Conservation (phyloP, 257 asterid genomes). For the Nicotiana tomentosiformis region DNA sequence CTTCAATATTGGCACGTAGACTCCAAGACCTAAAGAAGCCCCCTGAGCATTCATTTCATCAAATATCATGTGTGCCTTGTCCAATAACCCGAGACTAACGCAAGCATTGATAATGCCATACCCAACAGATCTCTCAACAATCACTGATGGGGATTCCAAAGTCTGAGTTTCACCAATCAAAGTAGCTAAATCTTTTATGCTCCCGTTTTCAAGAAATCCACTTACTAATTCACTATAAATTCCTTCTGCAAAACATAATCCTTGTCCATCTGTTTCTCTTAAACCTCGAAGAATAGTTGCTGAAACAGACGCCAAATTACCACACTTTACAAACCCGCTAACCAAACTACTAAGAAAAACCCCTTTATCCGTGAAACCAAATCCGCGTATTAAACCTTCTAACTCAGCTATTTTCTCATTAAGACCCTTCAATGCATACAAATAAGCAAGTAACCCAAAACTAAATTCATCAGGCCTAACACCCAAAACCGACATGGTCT, state of each 20-base stretch:
- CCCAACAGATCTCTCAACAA: slow-evolving; percentile 60
- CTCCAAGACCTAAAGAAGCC: slow-evolving; percentile 63
- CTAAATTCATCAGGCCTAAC: slow-evolving; percentile 66
- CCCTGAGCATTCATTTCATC: slow-evolving; percentile 85
- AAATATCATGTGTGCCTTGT: slow-evolving; percentile 69
- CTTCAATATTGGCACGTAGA: slow-evolving; percentile 66
- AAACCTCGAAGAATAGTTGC: slow-evolving; percentile 43
- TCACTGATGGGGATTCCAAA: slow-evolving; percentile 46
- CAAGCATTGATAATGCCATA: slow-evolving; percentile 69
- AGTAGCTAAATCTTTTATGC: slow-evolving; percentile 49
- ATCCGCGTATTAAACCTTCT: slow-evolving; percentile 50
- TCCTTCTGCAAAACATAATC: slow-evolving; percentile 30
- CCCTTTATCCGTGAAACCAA: slow-evolving; percentile 40
- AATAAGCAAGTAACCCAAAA: slow-evolving; percentile 70
- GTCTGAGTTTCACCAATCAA: slow-evolving; percentile 71
- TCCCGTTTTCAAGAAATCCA: slow-evolving; percentile 50
- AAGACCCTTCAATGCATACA: slow-evolving; percentile 76
- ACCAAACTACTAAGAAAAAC: slow-evolving; percentile 48
- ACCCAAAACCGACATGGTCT: slow-evolving; percentile 69
- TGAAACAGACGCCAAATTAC: slow-evolving; percentile 49
- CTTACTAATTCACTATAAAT: slow-evolving; percentile 59
- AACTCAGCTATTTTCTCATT: slow-evolving; percentile 52
- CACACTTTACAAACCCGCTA: slow-evolving; percentile 64
- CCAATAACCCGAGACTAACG: slow-evolving; percentile 50
- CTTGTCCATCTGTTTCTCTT: slow-evolving; percentile 38